Percentiles rank a stretch among this genome's conserved stretches.
phyloP scores from a whole-genome alignment of 768 basidiomycete genomes.

The Suillus subalutaceus region DNA sequence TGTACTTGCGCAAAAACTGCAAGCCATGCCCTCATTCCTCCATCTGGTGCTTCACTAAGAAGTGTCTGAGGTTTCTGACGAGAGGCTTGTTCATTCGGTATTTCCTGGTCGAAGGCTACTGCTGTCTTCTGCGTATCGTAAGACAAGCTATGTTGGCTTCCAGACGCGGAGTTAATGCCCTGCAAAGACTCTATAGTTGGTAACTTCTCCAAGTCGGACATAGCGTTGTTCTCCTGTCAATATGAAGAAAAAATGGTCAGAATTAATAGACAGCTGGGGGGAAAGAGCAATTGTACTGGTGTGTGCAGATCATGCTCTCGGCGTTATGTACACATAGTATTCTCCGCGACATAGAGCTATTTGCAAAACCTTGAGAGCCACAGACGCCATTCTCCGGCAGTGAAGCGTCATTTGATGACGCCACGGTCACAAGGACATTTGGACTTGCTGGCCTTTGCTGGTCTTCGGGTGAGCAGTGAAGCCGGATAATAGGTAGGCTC shows the following conservation, averaged over 20 bases:
- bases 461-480: not conserved
- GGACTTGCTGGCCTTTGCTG: not conserved
- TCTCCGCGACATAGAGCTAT: not conserved
- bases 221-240: not conserved
- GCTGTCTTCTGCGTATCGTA: not conserved
- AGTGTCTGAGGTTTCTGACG: slow-evolving; percentile 20
- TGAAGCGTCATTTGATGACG: not conserved
- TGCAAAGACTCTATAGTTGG: slow-evolving; percentile 1
- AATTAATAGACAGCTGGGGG: not conserved
- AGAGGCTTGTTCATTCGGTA: not conserved
- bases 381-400: not conserved
- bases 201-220: not conserved
- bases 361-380: not conserved
- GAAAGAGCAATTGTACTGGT: not conserved
- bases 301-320: not conserved
- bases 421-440: not conserved
- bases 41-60: slow-evolving; percentile 30
- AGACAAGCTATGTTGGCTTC: not conserved
- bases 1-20: slow-evolving; percentile 31
- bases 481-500: not conserved
- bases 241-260: not conserved
- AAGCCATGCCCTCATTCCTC: slow-evolving; percentile 35
- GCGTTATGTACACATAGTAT: not conserved
- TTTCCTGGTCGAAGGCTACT: slow-evolving; percentile 5
- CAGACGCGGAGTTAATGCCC: not conserved